Percentiles rank a stretch among this genome's conserved stretches.
Evolutionary conservation across 2,329 filamentous ascomycete genomes (phyloP).

Genomic region (Hypoxylon sp.): DNA sequence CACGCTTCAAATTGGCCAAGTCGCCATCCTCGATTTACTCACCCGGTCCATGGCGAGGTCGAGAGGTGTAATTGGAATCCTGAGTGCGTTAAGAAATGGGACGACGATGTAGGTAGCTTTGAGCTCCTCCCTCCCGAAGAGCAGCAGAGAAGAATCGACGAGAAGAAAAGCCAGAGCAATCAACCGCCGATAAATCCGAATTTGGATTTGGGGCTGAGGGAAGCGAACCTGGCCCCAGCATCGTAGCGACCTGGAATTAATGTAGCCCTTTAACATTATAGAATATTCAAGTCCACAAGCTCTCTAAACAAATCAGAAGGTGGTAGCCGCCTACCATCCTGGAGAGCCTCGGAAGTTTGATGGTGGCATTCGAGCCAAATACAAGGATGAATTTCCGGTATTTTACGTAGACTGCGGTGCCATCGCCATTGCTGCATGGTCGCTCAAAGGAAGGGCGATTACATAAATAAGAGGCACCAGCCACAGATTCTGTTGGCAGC

Average conservation of each 20-base stretch:
- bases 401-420: no score
- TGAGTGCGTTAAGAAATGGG: constrained; percentile 75
- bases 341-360: no score
- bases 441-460: no score
- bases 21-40: constrained; percentile 73
- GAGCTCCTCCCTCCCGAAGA: constrained; percentile 65
- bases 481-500: background rate
- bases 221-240: background rate
- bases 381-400: no score
- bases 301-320: no score
- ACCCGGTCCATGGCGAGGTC: constrained; percentile 77
- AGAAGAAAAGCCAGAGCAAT: constrained; percentile 50
- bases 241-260: background rate
- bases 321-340: no score
- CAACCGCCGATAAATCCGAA: constrained; percentile 33
- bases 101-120: constrained; percentile 72
- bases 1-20: constrained; percentile 80
- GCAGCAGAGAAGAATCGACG: constrained; percentile 66
- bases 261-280: background rate
- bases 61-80: constrained; percentile 78
- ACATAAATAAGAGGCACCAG: no score
- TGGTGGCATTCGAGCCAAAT: no score
- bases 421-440: no score
- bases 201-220: constrained; percentile 3
- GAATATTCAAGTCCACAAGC: background rate